Evolutionary conservation across 2,329 filamentous ascomycete species (phyloP).

Genomic region (Akanthomyces dipterigenus): DNA sequence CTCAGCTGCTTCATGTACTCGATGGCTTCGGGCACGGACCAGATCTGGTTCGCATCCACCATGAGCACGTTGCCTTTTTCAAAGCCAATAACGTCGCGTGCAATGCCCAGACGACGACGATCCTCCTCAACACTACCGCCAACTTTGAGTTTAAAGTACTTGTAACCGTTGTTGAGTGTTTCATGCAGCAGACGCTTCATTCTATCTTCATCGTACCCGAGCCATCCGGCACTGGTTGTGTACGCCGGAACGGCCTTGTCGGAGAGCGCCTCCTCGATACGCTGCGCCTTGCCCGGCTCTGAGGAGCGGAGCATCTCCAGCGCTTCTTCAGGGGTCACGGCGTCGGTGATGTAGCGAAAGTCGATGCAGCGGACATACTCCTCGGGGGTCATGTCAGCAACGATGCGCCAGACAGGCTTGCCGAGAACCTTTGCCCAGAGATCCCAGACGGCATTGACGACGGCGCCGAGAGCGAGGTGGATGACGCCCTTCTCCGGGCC

Average conservation of each 20-base stretch:
- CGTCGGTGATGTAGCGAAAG: constrained; percentile 91
- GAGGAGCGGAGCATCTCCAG: constrained; percentile 60
- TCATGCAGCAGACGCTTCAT: constrained; percentile 69
- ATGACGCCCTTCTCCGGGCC: constrained; percentile 92
- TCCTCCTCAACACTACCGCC: constrained; percentile 68
- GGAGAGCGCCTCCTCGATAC: constrained; percentile 66
- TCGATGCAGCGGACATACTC: constrained; percentile 85
- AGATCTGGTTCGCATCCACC: constrained; percentile 91
- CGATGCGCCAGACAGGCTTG: constrained; percentile 86
- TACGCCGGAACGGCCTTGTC: constrained; percentile 80
- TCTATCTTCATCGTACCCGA: constrained; percentile 86
- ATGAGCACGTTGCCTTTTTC: constrained; percentile 80
- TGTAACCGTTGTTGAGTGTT: constrained; percentile 70
- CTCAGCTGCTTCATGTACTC: constrained; percentile 76
- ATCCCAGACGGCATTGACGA: constrained; percentile 91
- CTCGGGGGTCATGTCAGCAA: constrained; percentile 83
- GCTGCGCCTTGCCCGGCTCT: constrained; percentile 60
- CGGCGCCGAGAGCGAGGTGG: constrained; percentile 80
- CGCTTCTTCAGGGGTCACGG: constrained; percentile 81
- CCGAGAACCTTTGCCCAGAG: constrained; percentile 83
- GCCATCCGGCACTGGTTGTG: constrained; percentile 84
- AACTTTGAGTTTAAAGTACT: constrained; percentile 88
- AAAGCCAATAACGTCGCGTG: constrained; percentile 72
- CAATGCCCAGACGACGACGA: constrained; percentile 62
- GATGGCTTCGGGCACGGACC: constrained; percentile 85